phyloP scores from a whole-genome alignment of 805 yeast genomes.

The Metschnikowia hibisci region DNA sequence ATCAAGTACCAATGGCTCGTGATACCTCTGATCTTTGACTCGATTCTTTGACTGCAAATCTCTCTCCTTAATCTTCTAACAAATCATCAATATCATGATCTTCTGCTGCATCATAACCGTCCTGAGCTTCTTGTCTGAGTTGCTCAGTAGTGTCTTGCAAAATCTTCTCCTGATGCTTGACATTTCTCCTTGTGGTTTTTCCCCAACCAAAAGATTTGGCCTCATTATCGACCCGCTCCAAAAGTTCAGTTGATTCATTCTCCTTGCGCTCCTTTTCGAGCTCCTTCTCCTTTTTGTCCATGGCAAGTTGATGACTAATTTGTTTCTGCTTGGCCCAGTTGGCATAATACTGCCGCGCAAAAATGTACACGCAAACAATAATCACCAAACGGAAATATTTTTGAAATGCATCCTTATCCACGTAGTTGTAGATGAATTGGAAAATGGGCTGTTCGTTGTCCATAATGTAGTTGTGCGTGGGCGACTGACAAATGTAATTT shows the following conservation, averaged over 20 bases:
- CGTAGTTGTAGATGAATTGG: slow-evolving; percentile 33
- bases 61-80: slow-evolving; percentile 47
- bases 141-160: slow-evolving; percentile 44
- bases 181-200: slow-evolving; percentile 61
- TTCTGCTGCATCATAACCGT: slow-evolving; percentile 46
- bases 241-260: slow-evolving; percentile 24
- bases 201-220: slow-evolving; percentile 74
- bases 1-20: no score
- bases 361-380: slow-evolving; percentile 56
- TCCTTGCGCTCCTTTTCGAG: slow-evolving; percentile 34
- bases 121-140: slow-evolving; percentile 40
- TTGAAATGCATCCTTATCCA: slow-evolving; percentile 40
- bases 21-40: no score
- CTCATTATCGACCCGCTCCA: slow-evolving; percentile 31
- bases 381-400: slow-evolving; percentile 45
- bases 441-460: slow-evolving; percentile 8
- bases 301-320: slow-evolving; percentile 41
- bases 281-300: slow-evolving; percentile 42
- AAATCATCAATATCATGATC: slow-evolving; percentile 70
- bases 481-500: no score
- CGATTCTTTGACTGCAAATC: no score
- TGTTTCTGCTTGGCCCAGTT: slow-evolving; percentile 57
- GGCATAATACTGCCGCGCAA: slow-evolving; percentile 53
- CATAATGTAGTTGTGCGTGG: slow-evolving; percentile 1
- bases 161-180: slow-evolving; percentile 50